Evolutionary conservation across 1,284 basidiomycete species (phyloP).

Genomic region (Malassezia slooffiae): DNA sequence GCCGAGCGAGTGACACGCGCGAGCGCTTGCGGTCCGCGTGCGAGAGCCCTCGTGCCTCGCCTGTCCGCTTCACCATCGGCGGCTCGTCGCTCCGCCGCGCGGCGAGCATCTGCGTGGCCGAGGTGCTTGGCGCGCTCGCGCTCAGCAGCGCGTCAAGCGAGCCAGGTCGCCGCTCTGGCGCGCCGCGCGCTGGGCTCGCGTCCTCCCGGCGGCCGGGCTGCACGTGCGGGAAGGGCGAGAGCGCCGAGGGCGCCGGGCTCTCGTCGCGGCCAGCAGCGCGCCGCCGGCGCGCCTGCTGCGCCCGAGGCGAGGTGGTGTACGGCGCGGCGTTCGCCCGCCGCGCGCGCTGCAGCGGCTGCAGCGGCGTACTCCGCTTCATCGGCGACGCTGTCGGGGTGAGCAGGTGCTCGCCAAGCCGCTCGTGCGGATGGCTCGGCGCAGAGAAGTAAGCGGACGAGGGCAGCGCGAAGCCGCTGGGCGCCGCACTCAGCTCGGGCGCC

Average conservation of each 20-base stretch:
- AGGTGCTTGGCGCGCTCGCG: conserved; percentile 30
- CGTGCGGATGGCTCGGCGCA: neutral
- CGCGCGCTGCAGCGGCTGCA: conserved; percentile 5
- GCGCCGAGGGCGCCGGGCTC: conserved; percentile 38
- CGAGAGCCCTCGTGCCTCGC: neutral
- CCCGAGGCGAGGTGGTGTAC: too few species aligned
- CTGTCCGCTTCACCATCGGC: conserved; percentile 1
- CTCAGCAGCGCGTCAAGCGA: conserved; percentile 34
- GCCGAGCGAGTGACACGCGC: too few species aligned
- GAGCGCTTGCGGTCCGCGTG: too few species aligned
- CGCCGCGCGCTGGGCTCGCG: neutral
- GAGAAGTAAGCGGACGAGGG: neutral
- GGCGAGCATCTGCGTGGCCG: too few species aligned
- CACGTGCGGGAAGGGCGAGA: conserved; percentile 42
- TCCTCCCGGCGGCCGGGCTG: neutral
- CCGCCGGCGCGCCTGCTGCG: too few species aligned
- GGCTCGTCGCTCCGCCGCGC: too few species aligned
- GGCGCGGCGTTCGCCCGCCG: conserved; percentile 15
- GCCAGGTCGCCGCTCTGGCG: neutral
- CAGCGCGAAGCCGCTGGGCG: neutral
- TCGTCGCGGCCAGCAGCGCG: neutral
- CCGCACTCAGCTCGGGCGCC: neutral
- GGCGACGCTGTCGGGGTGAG: conserved; percentile 9
- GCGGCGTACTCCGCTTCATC: neutral
- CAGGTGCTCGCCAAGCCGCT: conserved; percentile 2